Evolutionary conservation across 371 early-diverging fungal genomes (phyloP).

Genomic region (Apophysomyces variabilis): DNA sequence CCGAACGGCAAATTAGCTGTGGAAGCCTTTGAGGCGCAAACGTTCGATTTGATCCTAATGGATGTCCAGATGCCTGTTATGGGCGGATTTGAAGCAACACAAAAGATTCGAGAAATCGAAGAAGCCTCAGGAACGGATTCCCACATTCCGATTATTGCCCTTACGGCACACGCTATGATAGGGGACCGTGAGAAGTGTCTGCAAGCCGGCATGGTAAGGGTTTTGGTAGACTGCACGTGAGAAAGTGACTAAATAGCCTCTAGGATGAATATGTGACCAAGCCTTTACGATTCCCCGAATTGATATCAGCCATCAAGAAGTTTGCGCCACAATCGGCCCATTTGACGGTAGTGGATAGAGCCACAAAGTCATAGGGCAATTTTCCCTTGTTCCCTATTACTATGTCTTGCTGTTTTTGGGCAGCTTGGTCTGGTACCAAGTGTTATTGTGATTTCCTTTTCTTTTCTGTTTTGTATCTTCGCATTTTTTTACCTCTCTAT

Average conservation of each 20-base stretch:
- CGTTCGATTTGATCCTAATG: slow-evolving; percentile 76
- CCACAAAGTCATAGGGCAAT: slow-evolving; percentile 4
- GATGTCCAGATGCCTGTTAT: slow-evolving; percentile 80
- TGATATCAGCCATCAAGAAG: slow-evolving; percentile 63
- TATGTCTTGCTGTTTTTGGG: slow-evolving; percentile 1
- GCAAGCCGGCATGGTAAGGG: slow-evolving; percentile 67
- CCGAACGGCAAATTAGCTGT: slow-evolving; percentile 76
- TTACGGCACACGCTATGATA: slow-evolving; percentile 80
- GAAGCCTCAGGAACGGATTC: slow-evolving; percentile 44
- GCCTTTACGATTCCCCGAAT: slow-evolving; percentile 53
- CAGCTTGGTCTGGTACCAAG: slow-evolving; percentile 8
- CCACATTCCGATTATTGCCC: slow-evolving; percentile 73
- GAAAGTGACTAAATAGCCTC: background rate
- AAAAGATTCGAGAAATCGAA: slow-evolving; percentile 67
- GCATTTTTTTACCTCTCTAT: background rate
- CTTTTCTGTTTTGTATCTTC: slow-evolving; percentile 3
- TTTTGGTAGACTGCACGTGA: background rate
- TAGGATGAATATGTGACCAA: slow-evolving; percentile 77
- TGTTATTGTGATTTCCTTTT: background rate
- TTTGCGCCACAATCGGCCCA: slow-evolving; percentile 32
- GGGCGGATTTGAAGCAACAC: slow-evolving; percentile 78
- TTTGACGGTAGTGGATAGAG: slow-evolving; percentile 11
- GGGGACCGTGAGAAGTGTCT: slow-evolving; percentile 78
- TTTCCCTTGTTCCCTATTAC: background rate
- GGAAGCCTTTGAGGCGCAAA: slow-evolving; percentile 61